A percentile compares a stretch with the other conserved stretches of the same genome.
These are phyloP conservation scores for Beauveria rudraprayagi DNA, from an alignment of 2,329 filamentous ascomycete genomes.

Conservation along the genomic window DNA sequence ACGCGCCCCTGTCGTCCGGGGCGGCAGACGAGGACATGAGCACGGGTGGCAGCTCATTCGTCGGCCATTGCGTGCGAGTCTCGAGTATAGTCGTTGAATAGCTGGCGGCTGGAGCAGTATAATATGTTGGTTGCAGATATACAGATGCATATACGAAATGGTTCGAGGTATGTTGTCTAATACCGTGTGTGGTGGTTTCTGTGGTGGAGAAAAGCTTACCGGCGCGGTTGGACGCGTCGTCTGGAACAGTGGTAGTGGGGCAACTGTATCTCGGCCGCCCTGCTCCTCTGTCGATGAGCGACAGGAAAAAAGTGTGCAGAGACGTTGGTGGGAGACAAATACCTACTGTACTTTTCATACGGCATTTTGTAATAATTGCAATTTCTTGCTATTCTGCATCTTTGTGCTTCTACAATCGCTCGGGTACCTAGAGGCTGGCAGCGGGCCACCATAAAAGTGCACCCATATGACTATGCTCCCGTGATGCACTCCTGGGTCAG, in stretches of 20 bases:
- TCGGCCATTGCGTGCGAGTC: background rate
- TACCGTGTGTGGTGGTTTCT: background rate
- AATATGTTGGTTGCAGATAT: background rate
- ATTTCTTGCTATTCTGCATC: background rate
- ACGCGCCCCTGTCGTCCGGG: constrained; percentile 37
- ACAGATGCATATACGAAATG: background rate
- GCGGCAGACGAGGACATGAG: constrained; percentile 27
- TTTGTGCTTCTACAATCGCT: too few relatives aligned
- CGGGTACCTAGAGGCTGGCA: too few relatives aligned
- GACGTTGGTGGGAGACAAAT: background rate
- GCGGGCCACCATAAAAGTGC: too few relatives aligned
- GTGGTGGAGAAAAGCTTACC: background rate
- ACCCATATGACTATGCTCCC: too few relatives aligned
- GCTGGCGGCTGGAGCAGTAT: background rate
- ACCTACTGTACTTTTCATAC: background rate
- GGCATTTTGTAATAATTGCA: background rate
- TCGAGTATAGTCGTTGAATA: background rate
- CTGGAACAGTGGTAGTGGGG: background rate
- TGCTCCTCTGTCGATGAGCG: background rate
- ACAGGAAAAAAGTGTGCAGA: background rate
- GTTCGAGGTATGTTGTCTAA: background rate
- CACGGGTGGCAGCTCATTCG: background rate
- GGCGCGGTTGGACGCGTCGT: constrained; percentile 5
- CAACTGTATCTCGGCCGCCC: background rate
- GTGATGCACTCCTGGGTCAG: too few relatives aligned